These are phyloP conservation scores for Chaetomidium leptoderma DNA, from an alignment of 495 filamentous ascomycete species.

Conservation along the genomic window DNA sequence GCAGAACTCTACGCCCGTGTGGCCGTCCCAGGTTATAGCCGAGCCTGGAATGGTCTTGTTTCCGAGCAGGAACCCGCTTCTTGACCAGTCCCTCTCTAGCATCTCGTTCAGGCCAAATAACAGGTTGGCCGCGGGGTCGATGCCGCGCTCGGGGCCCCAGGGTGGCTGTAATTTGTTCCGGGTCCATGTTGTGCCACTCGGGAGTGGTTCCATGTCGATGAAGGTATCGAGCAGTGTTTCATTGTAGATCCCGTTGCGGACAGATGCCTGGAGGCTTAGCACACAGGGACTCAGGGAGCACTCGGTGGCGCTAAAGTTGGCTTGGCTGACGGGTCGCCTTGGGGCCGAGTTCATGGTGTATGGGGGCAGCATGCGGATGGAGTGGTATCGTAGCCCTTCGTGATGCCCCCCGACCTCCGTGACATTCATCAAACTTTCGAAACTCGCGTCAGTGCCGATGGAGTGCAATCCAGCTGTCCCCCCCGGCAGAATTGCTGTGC, in stretches of 20 bases:
- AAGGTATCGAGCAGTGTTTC: background rate
- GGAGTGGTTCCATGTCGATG: background rate
- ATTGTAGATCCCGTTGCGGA: background rate
- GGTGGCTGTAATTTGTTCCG: background rate
- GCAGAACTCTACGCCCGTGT: too few species aligned
- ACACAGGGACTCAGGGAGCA: background rate
- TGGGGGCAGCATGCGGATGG: background rate
- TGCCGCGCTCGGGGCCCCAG: background rate
- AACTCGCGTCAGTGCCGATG: background rate
- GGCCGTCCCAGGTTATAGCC: too few species aligned
- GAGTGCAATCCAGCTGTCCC: background rate
- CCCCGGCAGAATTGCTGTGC: background rate
- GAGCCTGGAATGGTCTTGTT: too few species aligned
- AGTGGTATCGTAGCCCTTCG: background rate
- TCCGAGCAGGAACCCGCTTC: too few species aligned
- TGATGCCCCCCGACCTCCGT: background rate
- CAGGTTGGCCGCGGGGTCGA: background rate
- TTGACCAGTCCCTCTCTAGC: background rate
- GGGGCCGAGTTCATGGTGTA: background rate
- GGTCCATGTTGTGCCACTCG: background rate
- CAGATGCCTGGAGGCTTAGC: background rate
- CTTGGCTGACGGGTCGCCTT: background rate
- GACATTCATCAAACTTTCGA: background rate
- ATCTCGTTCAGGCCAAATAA: background rate
- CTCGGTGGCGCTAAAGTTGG: conserved; percentile 2